Evolutionary conservation across 257 asterid species (phyloP).

Genomic region (Phtheirospermum japonicum): DNA sequence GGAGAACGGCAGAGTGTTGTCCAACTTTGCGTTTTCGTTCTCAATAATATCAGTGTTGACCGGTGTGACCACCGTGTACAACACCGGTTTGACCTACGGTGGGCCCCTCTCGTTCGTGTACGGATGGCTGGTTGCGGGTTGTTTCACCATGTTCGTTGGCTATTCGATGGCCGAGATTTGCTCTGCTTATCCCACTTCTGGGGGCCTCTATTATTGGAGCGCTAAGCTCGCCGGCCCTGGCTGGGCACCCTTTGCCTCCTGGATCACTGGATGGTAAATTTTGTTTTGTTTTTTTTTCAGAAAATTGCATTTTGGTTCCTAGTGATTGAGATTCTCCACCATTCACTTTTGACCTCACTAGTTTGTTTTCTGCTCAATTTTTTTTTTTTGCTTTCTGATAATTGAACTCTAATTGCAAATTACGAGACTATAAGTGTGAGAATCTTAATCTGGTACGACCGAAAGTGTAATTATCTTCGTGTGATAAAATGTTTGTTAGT

Average conservation of each 20-base stretch:
- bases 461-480: too few relatives aligned
- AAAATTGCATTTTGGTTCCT: too few relatives aligned
- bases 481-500: too few relatives aligned
- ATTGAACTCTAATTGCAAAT: too few relatives aligned
- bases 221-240: conserved; percentile 94
- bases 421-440: too few relatives aligned
- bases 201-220: conserved; percentile 98
- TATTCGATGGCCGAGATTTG: conserved; percentile 97
- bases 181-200: conserved; percentile 95
- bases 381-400: too few relatives aligned
- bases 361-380: too few relatives aligned
- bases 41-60: conserved; percentile 88
- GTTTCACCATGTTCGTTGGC: conserved; percentile 78
- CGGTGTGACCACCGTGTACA: conserved; percentile 81
- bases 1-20: conserved; percentile 56
- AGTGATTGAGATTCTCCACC: too few relatives aligned
- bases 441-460: too few relatives aligned
- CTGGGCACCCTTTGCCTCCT: conserved; percentile 99
- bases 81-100: conserved; percentile 81
- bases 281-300: too few relatives aligned
- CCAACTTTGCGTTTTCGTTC: conserved; percentile 94
- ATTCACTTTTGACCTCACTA: too few relatives aligned
- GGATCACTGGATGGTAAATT: conserved; percentile 94
- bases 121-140: conserved; percentile 89
- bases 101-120: conserved; percentile 81